Conservation (phyloP, 169 alveolate species). For the Plasmodium sp. region DNA sequence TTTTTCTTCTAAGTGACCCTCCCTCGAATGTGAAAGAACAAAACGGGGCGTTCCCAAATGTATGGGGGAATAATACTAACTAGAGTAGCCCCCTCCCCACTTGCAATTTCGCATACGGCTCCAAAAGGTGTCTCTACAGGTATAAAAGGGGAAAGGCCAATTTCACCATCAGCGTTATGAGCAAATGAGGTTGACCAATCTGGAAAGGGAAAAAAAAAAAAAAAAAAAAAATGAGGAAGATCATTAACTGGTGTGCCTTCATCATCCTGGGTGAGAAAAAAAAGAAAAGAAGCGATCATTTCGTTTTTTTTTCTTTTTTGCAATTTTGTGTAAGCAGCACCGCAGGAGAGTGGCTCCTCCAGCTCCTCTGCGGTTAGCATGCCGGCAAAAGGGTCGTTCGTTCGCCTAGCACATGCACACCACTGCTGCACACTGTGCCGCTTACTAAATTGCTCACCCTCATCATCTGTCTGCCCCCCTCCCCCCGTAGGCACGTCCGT, state of each 20-base stretch:
- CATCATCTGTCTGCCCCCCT: background rate
- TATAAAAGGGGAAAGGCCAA: background rate
- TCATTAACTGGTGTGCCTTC: constrained; percentile 38
- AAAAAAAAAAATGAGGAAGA: constrained; percentile 16
- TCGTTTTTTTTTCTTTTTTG: background rate
- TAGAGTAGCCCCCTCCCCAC: background rate
- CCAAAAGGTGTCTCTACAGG: background rate
- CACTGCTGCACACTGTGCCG: background rate
- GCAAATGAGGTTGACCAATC: too few species aligned
- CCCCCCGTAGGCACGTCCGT: constrained; percentile 32
- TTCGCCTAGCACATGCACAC: background rate
- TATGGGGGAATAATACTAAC: background rate
- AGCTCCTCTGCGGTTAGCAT: background rate
- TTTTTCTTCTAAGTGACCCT: background rate
- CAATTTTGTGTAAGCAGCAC: background rate
- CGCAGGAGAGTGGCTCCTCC: background rate
- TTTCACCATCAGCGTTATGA: too few species aligned
- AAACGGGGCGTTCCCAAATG: background rate
- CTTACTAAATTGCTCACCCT: background rate
- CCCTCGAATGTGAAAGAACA: background rate
- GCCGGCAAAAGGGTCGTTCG: background rate
- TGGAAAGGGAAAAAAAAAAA: background rate
- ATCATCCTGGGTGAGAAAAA: constrained; percentile 21
- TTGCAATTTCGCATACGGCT: background rate
- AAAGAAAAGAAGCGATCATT: background rate